Percentiles rank a stretch among this genome's conserved stretches.
phyloP scores from a whole-genome alignment of 1,139 yeast genomes.

The Hansenula lynferdii region DNA sequence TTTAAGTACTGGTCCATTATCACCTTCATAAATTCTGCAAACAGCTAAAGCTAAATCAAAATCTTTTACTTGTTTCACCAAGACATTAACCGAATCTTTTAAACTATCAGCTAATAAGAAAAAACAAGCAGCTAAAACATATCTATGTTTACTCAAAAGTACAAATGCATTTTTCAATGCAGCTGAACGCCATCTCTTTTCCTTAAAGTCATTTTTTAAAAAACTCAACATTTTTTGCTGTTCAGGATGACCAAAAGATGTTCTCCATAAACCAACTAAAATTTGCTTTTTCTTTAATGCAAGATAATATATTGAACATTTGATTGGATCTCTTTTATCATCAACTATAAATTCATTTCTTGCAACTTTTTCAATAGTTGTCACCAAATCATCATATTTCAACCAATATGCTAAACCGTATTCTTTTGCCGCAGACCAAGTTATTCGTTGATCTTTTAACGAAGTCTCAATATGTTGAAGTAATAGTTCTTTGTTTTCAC shows the following conservation, averaged over 20 bases:
- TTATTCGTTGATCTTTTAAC: conserved; percentile 33
- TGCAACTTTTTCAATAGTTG: conserved; percentile 63
- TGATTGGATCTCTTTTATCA: conserved; percentile 62
- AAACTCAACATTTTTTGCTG: conserved; percentile 77
- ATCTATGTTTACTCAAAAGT: conserved; percentile 81
- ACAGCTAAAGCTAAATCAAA: conserved; percentile 72
- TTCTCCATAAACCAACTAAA: conserved; percentile 77
- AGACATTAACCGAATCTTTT: conserved; percentile 71
- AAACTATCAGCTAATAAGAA: conserved; percentile 77
- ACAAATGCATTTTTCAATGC: conserved; percentile 94
- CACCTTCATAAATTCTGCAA: conserved; percentile 67
- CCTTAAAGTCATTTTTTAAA: conserved; percentile 67
- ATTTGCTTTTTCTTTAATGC: conserved; percentile 77
- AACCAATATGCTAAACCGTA: conserved; percentile 77
- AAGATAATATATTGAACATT: conserved; percentile 69
- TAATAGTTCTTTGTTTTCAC: conserved; percentile 69
- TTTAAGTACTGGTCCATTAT: conserved; percentile 46
- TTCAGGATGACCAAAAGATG: conserved; percentile 72
- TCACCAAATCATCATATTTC: conserved; percentile 42
- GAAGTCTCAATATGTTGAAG: conserved; percentile 50
- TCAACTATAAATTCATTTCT: conserved; percentile 49
- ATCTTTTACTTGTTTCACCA: conserved; percentile 64
- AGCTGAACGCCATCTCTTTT: conserved; percentile 77
- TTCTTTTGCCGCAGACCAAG: conserved; percentile 58
- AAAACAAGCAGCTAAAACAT: conserved; percentile 83